A percentile compares a stretch with the other conserved stretches of the same genome.
Conservation (phyloP, 2,329 filamentous ascomycete species). For the Botrytis pseudocinerea region DNA sequence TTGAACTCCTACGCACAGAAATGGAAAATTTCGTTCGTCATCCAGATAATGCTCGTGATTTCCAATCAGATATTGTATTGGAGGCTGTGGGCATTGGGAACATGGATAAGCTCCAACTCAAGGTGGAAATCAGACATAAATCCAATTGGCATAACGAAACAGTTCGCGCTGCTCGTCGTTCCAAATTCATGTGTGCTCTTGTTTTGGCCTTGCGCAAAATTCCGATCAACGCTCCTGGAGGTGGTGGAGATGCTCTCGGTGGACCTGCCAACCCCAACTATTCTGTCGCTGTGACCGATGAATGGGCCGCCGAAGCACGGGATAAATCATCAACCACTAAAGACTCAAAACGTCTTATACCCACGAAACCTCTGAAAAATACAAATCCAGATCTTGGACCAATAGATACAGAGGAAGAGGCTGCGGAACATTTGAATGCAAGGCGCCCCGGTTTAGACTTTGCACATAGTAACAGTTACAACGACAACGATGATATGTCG, state of each 20-base stretch:
- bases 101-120: slow-evolving; percentile 83
- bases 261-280: slow-evolving; percentile 76
- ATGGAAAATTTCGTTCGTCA: slow-evolving; percentile 82
- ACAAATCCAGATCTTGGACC: slow-evolving; percentile 28
- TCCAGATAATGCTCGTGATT: slow-evolving; percentile 87
- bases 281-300: slow-evolving; percentile 72
- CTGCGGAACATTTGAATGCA: slow-evolving; percentile 46
- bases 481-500: slow-evolving; percentile 22
- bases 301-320: slow-evolving; percentile 64
- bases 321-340: slow-evolving; percentile 59
- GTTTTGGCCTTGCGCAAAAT: slow-evolving; percentile 82
- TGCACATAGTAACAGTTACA: slow-evolving; percentile 41
- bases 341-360: slow-evolving; percentile 66
- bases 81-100: slow-evolving; percentile 77
- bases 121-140: slow-evolving; percentile 86
- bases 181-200: slow-evolving; percentile 96
- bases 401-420: slow-evolving; percentile 41
- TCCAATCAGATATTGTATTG: slow-evolving; percentile 79
- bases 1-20: slow-evolving; percentile 80
- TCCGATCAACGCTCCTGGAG: slow-evolving; percentile 80
- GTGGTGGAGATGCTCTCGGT: slow-evolving; percentile 62
- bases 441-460: slow-evolving; percentile 31
- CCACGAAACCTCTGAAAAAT: slow-evolving; percentile 40
- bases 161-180: slow-evolving; percentile 76
- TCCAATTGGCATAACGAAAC: slow-evolving; percentile 88